phyloP scores from a whole-genome alignment of 2,329 filamentous ascomycete species.

The Blastomyces parvus region DNA sequence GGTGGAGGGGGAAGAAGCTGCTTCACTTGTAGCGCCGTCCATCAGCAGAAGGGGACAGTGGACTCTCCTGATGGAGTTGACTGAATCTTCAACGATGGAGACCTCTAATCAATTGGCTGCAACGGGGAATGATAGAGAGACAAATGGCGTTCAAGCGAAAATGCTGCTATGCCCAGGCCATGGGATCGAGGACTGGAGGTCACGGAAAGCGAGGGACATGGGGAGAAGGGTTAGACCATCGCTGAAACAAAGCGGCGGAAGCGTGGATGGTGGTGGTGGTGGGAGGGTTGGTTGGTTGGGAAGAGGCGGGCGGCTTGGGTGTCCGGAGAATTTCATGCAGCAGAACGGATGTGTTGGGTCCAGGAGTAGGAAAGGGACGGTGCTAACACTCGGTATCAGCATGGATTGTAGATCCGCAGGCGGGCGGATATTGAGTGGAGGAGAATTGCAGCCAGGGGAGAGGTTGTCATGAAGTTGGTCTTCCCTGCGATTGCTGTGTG shows the following conservation, averaged over 20 bases:
- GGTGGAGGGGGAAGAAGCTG: conserved; percentile 22
- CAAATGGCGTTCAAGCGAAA: neutral
- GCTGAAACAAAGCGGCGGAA: neutral
- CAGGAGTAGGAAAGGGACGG: neutral
- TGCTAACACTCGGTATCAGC: too few species aligned
- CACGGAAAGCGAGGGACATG: neutral
- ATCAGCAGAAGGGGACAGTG: conserved; percentile 17
- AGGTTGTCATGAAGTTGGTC: neutral
- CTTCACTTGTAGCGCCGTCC: conserved; percentile 26
- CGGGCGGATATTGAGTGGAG: neutral
- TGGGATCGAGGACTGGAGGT: neutral
- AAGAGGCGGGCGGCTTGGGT: neutral
- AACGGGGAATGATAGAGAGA: neutral
- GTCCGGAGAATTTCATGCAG: neutral
- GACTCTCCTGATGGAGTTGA: neutral
- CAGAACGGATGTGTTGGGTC: neutral
- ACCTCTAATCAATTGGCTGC: neutral
- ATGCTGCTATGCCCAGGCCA: conserved; percentile 4
- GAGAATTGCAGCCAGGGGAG: neutral
- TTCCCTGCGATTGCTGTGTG: neutral
- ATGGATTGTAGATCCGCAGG: too few species aligned
- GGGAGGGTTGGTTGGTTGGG: neutral
- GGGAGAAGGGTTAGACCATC: neutral
- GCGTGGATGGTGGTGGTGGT: neutral
- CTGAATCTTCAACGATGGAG: neutral